Percentiles rank a stretch among this genome's conserved stretches.
phyloP scores from a whole-genome alignment of 257 asterid genomes.

The Forsythia suspensa region DNA sequence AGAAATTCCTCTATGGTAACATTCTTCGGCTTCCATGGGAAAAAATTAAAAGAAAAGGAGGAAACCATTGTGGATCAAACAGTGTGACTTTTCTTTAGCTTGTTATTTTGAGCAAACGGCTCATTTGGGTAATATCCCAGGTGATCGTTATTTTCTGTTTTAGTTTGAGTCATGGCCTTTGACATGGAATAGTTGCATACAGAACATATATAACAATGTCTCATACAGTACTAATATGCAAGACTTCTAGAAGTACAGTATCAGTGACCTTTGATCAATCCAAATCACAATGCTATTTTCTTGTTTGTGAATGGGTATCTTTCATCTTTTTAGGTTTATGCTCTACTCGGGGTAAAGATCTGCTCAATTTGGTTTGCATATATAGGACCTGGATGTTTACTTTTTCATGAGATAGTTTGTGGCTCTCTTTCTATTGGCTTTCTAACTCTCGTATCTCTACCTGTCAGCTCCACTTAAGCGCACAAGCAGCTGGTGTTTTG shows the following conservation, averaged over 20 bases:
- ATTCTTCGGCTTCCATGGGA: not conserved
- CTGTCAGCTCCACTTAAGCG: constrained; percentile 62
- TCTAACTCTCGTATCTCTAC: constrained; percentile 6
- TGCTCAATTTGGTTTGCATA: not conserved
- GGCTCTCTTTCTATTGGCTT: constrained; percentile 15
- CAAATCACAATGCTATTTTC: not conserved
- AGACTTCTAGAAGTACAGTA: not conserved
- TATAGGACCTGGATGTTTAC: not conserved
- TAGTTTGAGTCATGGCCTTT: not conserved
- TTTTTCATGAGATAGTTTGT: not conserved
- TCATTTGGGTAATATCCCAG: not conserved
- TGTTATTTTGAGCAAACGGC: not conserved
- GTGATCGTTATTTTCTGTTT: not conserved
- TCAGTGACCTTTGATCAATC: not conserved
- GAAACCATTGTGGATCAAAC: not conserved
- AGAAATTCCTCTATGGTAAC: not conserved
- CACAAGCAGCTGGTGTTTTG: constrained; percentile 73
- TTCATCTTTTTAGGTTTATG: not conserved
- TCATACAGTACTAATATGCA: not conserved
- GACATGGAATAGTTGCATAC: not conserved
- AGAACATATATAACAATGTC: not conserved
- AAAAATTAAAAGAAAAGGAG: not conserved
- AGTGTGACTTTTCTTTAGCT: not conserved
- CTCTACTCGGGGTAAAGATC: not conserved
- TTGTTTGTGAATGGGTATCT: not conserved